Base-by-base conservation (phyloP, 305 asterid genomes). In the Euphrasia arctica region DNA sequence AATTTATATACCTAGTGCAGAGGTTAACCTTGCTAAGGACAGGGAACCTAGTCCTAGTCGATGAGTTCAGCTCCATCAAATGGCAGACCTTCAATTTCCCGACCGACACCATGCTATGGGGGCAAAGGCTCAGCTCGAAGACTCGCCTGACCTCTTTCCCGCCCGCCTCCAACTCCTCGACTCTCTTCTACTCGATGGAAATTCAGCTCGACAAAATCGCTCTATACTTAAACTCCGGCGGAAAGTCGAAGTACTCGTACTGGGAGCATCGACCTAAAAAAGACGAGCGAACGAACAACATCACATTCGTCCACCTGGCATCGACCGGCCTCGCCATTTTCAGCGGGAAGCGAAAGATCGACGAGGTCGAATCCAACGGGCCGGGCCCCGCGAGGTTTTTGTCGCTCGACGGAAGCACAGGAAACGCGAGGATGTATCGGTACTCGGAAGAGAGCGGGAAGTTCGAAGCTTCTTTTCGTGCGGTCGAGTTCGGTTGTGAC, bases 11-110 rank as follows among this genome's bases (percentile, higher is more conserved):
- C 47, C 62, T n/a, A 67, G 15, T 75, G 85, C 95, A 91, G 97
- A 83, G 85, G 48, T 73, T 91, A 58, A 65, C 70, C 60, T 79
- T 91, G 56, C 75, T 84, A 22, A 76, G 71, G 61, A 80, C 93
- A 13, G 97, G 97, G 22, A 91, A 91, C 54, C 84, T 88, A 8
- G 95, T 86, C n/a, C 79, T 91, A 54, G 88, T 81, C 25, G 96
- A 91, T 78, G 81, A 78, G 22, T 51, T 61, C 63, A 72, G 80
- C 77, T 59, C 67, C 54, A 88, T 86, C 54, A 88, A 86, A 76
- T 91, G 96, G 97, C 96, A 91, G 63, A 91, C 82, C 64, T 91
- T 91, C 89, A 91, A 91, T 83, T 88, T 86, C 32, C 97, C 97
- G 3, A 86, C 97, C 10, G 85, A 91, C 51, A 47, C 74, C 22